A percentile compares a stretch with the other conserved stretches of the same genome.
phyloP scores from a whole-genome alignment of 2,329 filamentous ascomycete species.

The Alternaria brassicae region DNA sequence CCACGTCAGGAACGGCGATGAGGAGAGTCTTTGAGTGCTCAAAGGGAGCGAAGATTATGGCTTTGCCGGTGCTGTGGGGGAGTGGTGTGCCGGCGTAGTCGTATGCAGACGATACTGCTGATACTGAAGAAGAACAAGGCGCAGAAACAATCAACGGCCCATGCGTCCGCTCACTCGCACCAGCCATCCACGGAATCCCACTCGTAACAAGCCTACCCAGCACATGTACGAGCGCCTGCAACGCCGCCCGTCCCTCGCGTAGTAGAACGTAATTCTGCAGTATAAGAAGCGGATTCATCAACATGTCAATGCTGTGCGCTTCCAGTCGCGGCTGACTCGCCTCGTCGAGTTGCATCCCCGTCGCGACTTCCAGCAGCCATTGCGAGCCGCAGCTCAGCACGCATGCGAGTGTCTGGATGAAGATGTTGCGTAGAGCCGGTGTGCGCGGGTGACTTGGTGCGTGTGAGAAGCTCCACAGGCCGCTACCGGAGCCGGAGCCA shows the following conservation, averaged over 20 bases:
- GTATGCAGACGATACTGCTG: conserved; percentile 2
- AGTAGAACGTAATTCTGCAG: conserved; percentile 48
- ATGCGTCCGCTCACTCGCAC: conserved; percentile 39
- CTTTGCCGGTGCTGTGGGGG: conserved; percentile 30
- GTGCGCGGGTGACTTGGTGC: conserved; percentile 43
- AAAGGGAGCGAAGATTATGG: conserved; percentile 45
- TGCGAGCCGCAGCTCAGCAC: conserved; percentile 50
- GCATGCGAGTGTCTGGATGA: conserved; percentile 52
- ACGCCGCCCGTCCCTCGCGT: conserved; percentile 26
- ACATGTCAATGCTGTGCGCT: conserved; percentile 29
- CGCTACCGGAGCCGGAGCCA: conserved; percentile 22
- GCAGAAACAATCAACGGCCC: conserved; percentile 40
- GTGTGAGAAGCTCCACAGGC: conserved; percentile 39
- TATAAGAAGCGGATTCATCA: conserved; percentile 45
- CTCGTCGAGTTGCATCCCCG: conserved; percentile 37
- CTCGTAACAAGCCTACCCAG: conserved; percentile 34
- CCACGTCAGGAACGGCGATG: conserved; percentile 39
- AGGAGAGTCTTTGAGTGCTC: conserved; percentile 40
- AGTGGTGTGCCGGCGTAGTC: not conserved
- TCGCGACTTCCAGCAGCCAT: conserved; percentile 49
- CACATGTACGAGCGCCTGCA: conserved; percentile 29
- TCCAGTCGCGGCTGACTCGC: conserved; percentile 19
- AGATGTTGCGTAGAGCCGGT: conserved; percentile 51
- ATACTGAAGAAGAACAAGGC: conserved; percentile 14
- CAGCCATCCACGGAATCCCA: conserved; percentile 44